Conservation (phyloP, 495 filamentous ascomycete genomes). For the Aspergillus carlsbadensis region DNA sequence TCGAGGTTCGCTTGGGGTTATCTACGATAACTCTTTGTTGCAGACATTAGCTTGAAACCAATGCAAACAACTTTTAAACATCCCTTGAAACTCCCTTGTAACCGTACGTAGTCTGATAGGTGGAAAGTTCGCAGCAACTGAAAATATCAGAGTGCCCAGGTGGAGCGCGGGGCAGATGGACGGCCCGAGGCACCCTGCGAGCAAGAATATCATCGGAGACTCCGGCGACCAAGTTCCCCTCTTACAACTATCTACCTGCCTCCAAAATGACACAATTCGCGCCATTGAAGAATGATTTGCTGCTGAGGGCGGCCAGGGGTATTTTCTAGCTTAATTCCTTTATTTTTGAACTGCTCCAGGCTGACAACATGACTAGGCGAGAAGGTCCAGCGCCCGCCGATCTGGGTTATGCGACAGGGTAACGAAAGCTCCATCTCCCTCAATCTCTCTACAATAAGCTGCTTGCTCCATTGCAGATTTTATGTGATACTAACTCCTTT, state of each 20-base stretch:
- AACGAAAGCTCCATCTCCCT: slow-evolving; percentile 17
- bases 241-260: slow-evolving; percentile 18
- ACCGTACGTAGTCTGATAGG: too few relatives aligned
- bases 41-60: too few relatives aligned
- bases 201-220: slow-evolving; percentile 9
- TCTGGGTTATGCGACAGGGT: slow-evolving; percentile 99
- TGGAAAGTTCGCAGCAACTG: too few relatives aligned
- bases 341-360: slow-evolving; percentile 8
- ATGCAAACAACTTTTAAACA: too few relatives aligned
- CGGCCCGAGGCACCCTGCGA: slow-evolving; percentile 17
- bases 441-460: too few relatives aligned
- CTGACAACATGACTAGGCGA: slow-evolving; percentile 60
- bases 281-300: slow-evolving; percentile 84
- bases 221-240: slow-evolving; percentile 15
- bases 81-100: too few relatives aligned
- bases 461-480: not conserved
- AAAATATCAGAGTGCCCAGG: not conserved
- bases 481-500: not conserved
- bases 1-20: too few relatives aligned
- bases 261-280: slow-evolving; percentile 66
- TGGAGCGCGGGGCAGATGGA: slow-evolving; percentile 5
- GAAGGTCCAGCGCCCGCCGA: slow-evolving; percentile 84
- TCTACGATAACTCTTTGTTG: too few relatives aligned
- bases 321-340: slow-evolving; percentile 18
- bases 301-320: slow-evolving; percentile 89